These are phyloP conservation scores for Lichtheimia ramosa DNA, from an alignment of 371 early-diverging fungal species.

Conservation along the genomic window DNA sequence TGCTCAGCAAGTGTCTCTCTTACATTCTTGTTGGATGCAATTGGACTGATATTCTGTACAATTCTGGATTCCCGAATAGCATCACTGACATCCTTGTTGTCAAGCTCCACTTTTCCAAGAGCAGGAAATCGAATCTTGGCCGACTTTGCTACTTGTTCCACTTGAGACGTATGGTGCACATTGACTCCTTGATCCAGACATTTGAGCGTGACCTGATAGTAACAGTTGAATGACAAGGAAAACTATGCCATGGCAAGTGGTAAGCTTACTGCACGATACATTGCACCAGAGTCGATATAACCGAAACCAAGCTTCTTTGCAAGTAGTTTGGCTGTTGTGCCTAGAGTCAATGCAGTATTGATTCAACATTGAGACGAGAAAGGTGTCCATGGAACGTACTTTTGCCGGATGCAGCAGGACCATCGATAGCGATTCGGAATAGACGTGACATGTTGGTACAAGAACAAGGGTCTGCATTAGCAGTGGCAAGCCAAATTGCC, in stretches of 20 bases:
- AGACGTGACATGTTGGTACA: slow-evolving; percentile 31
- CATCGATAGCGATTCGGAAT: slow-evolving; percentile 90
- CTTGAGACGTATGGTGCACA: slow-evolving; percentile 26
- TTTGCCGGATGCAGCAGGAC: slow-evolving; percentile 93
- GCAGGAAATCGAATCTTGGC: slow-evolving; percentile 29
- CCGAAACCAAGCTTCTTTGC: slow-evolving; percentile 74
- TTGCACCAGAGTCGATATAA: slow-evolving; percentile 83
- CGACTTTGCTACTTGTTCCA: slow-evolving; percentile 26
- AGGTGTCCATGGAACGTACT: slow-evolving; percentile 47
- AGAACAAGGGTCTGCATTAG: too few relatives aligned
- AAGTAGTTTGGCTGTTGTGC: slow-evolving; percentile 72
- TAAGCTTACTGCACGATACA: slow-evolving; percentile 59
- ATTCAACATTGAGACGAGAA: slow-evolving; percentile 5
- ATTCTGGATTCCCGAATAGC: slow-evolving; percentile 68
- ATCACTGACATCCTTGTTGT: slow-evolving; percentile 66
- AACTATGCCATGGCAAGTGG: background rate
- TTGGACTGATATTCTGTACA: slow-evolving; percentile 61
- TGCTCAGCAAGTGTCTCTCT: slow-evolving; percentile 64
- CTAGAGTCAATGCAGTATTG: slow-evolving; percentile 25
- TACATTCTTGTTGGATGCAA: slow-evolving; percentile 72
- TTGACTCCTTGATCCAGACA: slow-evolving; percentile 43
- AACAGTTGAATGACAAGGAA: background rate
- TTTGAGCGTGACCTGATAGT: slow-evolving; percentile 56
- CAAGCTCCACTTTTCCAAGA: slow-evolving; percentile 51
- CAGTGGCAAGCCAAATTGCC: too few relatives aligned